These are phyloP conservation scores for Myrica gale DNA, from an alignment of 306 rosid species.

Conservation along the genomic window DNA sequence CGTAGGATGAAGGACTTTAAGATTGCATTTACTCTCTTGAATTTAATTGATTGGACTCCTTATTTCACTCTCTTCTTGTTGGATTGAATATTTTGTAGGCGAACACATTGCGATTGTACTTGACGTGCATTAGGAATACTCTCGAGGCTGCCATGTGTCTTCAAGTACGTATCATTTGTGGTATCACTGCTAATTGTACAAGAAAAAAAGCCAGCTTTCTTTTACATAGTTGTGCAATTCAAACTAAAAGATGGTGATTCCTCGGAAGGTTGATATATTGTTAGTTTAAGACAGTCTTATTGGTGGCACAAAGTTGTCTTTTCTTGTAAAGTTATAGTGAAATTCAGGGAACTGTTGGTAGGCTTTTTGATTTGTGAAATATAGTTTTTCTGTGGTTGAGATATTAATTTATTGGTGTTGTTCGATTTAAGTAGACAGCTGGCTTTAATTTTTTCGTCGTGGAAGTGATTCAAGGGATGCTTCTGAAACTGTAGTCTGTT, in stretches of 20 bases:
- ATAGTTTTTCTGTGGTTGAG: background rate
- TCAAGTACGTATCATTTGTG: slow-evolving; percentile 47
- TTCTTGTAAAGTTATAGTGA: background rate
- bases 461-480: background rate
- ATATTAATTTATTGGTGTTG: background rate
- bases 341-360: background rate
- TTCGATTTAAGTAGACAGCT: background rate
- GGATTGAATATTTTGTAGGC: slow-evolving; percentile 42
- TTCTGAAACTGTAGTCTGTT: background rate
- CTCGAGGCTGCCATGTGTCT: slow-evolving; percentile 97
- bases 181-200: background rate
- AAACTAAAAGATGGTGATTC: background rate
- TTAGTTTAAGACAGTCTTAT: too few species aligned
- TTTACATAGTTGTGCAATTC: background rate
- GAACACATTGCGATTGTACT: slow-evolving; percentile 62
- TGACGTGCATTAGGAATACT: slow-evolving; percentile 85
- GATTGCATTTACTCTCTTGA: background rate
- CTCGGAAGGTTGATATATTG: too few species aligned
- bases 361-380: background rate
- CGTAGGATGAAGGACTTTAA: background rate
- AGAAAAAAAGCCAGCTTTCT: background rate
- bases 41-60: background rate
- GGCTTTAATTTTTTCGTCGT: background rate
- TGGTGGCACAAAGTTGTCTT: background rate
- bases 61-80: background rate